Conservation (phyloP, 208 protist genomes). For the Leishmania turanica region DNA sequence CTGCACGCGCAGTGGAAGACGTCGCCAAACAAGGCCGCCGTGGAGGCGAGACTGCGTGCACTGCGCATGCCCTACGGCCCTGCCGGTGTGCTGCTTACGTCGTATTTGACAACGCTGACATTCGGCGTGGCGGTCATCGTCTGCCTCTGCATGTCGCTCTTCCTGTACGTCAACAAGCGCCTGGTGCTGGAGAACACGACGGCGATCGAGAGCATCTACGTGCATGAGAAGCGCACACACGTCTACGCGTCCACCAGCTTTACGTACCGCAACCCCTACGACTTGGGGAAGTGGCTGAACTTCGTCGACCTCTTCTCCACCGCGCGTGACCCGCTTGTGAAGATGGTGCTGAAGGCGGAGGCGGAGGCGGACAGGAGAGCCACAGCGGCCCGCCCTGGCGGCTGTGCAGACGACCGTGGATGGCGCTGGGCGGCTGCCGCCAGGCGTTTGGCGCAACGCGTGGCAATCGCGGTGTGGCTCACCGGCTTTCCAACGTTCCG, state of each 20-base stretch:
- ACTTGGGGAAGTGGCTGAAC: slow-evolving; percentile 72
- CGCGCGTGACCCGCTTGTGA: slow-evolving; percentile 50
- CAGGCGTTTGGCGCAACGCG: background rate
- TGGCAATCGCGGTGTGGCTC: slow-evolving; percentile 50
- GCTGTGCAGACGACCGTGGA: background rate
- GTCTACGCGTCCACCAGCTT: slow-evolving; percentile 32
- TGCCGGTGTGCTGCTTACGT: slow-evolving; percentile 27
- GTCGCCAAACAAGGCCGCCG: slow-evolving; percentile 1
- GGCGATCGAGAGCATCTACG: slow-evolving; percentile 51
- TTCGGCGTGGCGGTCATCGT: slow-evolving; percentile 39
- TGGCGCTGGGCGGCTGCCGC: background rate
- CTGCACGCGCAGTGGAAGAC: slow-evolving; percentile 13
- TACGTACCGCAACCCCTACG: slow-evolving; percentile 66
- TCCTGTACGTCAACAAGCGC: slow-evolving; percentile 37
- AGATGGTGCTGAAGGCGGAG: slow-evolving; percentile 8
- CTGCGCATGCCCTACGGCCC: slow-evolving; percentile 40
- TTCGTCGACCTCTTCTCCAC: slow-evolving; percentile 64
- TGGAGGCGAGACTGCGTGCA: slow-evolving; percentile 8
- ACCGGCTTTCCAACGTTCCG: slow-evolving; percentile 51
- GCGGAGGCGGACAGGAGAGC: background rate
- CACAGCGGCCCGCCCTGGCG: background rate
- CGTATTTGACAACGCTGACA: slow-evolving; percentile 36
- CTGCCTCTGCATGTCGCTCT: slow-evolving; percentile 54
- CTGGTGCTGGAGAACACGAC: slow-evolving; percentile 65
- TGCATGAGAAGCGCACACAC: slow-evolving; percentile 38